phyloP scores from a whole-genome alignment of 164 flowering plant genomes.

The Magnolia officinalis region DNA sequence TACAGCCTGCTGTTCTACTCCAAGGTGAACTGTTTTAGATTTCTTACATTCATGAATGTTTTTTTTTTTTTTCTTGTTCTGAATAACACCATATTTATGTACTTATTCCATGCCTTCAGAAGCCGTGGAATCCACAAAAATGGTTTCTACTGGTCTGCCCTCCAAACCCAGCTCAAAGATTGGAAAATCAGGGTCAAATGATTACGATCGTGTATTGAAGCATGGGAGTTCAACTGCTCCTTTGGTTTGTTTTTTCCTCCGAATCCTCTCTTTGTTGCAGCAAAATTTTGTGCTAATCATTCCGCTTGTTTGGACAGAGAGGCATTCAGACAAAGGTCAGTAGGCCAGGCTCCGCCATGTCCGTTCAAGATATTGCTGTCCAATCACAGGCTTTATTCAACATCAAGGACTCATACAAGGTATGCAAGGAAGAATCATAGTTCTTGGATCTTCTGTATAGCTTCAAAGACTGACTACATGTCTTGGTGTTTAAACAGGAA shows the following conservation, averaged over 20 bases:
- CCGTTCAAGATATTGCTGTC: conserved; percentile 72
- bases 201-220: conserved; percentile 46
- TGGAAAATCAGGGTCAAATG: conserved; percentile 56
- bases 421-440: conserved; percentile 12
- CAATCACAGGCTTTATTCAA: conserved; percentile 84
- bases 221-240: conserved; percentile 55
- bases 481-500: conserved; percentile 47
- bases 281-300: conserved; percentile 4
- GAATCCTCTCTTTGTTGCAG: neutral
- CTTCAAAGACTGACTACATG: neutral
- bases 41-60: neutral
- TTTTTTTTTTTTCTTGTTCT: neutral
- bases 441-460: neutral
- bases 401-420: conserved; percentile 94
- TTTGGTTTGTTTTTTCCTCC: conserved; percentile 43
- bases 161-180: conserved; percentile 47
- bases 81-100: neutral
- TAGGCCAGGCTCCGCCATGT: conserved; percentile 53
- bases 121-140: conserved; percentile 48
- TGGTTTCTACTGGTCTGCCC: conserved; percentile 33
- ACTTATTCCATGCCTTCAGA: conserved; percentile 33
- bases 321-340: conserved; percentile 48
- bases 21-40: conserved; percentile 44
- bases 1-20: conserved; percentile 54
- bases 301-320: conserved; percentile 42